These are phyloP conservation scores for Coelastrella sp. DNA, from an alignment of 139 green algal genomes.

Conservation along the genomic window DNA sequence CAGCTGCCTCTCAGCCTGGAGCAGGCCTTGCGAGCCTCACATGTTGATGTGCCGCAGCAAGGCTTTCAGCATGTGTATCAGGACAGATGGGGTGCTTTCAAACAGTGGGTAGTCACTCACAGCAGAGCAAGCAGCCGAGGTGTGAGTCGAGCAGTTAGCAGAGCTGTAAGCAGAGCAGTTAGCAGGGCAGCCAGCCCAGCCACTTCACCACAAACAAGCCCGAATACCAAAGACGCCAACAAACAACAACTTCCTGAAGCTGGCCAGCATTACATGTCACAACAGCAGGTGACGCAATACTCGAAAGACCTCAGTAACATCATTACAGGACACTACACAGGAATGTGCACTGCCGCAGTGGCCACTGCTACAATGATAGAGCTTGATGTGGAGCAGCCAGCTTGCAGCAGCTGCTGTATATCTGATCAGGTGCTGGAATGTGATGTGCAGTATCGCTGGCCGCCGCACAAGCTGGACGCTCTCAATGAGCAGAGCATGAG, in stretches of 20 bases:
- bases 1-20: background rate
- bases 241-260: no score
- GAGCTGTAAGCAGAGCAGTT: conserved; percentile 25
- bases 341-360: background rate
- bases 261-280: no score
- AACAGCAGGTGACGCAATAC: no score
- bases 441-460: conserved; percentile 31
- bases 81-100: background rate
- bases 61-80: background rate
- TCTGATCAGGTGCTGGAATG: background rate
- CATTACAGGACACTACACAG: no score
- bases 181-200: background rate
- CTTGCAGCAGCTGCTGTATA: conserved; percentile 1
- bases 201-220: background rate
- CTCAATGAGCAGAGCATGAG: conserved; percentile 3
- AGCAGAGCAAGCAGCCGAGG: conserved; percentile 23
- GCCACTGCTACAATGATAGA: background rate
- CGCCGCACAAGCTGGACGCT: background rate
- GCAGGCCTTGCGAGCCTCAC: background rate
- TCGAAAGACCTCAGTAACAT: no score
- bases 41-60: background rate
- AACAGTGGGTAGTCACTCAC: conserved; percentile 13
- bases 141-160: conserved; percentile 29
- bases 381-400: background rate
- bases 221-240: no score